Evolutionary conservation across 2,329 filamentous ascomycete genomes (phyloP), one percentile per base, ranked within the genome.

Genomic region (Neofusicoccum cordaticola): DNA sequence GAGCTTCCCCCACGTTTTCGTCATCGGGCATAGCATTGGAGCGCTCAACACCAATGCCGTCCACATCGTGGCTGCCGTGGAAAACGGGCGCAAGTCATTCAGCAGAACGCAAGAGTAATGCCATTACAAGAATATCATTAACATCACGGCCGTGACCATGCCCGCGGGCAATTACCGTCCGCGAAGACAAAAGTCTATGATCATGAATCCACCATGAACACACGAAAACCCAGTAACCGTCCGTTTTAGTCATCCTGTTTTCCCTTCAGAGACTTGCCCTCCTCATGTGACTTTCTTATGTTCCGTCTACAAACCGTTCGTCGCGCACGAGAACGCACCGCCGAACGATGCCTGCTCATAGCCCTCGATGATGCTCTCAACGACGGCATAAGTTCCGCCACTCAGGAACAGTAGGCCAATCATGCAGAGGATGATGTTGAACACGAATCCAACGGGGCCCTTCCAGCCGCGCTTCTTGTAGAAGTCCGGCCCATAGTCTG

Each of bases 401-500:
- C 84, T 88, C 53, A 97, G 78, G 80, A 96, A 96, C 69, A 93
- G 86, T n/a, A 96, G 61, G 0, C 93, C 93, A 17, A 90, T 86
- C 1, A 84, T 34, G 65, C 95, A 93, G 66, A 97, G 86, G 67
- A 87, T 69, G 15, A 92, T 73, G 72, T 97, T 97, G 62, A 95
- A 75, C 0, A 79, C 77, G n/a, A 88, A 83, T 48, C 86, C 84
- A 7, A 85, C 52, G 61, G 80, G 82, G 41, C 84, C 83, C 45
- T 75, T 78, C 39, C 88, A 71, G 53, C 84, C 86, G 39, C 85
- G 80, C 1, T 78, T 79, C 67, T 81, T 83, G 58, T 84, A 82
- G 37, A 85, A 82, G 0, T 81, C 78, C 2, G 83, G 73, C 6
- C 84, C 82, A 41, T 86, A 83, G 67, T 91, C 89, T 1, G 85